Evolutionary conservation across 2,329 filamentous ascomycete species (phyloP).

Genomic region (Curvularia hawaiiensis): DNA sequence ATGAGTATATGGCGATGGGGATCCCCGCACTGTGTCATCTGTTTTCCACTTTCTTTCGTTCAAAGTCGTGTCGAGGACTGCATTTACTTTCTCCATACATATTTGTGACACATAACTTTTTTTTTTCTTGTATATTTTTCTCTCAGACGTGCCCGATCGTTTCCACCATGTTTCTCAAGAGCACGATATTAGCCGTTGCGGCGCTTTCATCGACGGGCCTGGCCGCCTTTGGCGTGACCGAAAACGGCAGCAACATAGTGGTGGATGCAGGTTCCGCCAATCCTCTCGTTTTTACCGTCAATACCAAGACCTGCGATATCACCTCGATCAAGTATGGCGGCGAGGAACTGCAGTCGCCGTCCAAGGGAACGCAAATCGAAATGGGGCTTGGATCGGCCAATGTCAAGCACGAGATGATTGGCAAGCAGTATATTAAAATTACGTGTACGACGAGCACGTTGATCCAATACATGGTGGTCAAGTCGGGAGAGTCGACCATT

Average conservation of each 20-base stretch:
- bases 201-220: conserved; percentile 34
- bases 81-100: not conserved
- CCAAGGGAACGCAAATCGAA: conserved; percentile 60
- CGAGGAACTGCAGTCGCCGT: conserved; percentile 62
- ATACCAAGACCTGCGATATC: conserved; percentile 63
- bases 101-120: not conserved
- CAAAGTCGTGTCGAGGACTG: not conserved
- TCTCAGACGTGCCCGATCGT: not conserved
- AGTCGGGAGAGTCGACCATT: conserved; percentile 65
- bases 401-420: conserved; percentile 52
- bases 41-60: not conserved
- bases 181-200: conserved; percentile 31
- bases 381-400: conserved; percentile 65
- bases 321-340: conserved; percentile 66
- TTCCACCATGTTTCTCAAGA: conserved; percentile 35
- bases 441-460: conserved; percentile 65
- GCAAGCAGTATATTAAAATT: conserved; percentile 61
- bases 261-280: conserved; percentile 44
- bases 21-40: not conserved
- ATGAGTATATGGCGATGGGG: not conserved
- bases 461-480: conserved; percentile 68
- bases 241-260: conserved; percentile 36
- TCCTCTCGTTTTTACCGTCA: conserved; percentile 41
- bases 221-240: conserved; percentile 46
- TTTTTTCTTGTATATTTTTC: not conserved